Evolutionary conservation across 306 rosid genomes (phyloP).

Genomic region (Trifolium fragiferum): DNA sequence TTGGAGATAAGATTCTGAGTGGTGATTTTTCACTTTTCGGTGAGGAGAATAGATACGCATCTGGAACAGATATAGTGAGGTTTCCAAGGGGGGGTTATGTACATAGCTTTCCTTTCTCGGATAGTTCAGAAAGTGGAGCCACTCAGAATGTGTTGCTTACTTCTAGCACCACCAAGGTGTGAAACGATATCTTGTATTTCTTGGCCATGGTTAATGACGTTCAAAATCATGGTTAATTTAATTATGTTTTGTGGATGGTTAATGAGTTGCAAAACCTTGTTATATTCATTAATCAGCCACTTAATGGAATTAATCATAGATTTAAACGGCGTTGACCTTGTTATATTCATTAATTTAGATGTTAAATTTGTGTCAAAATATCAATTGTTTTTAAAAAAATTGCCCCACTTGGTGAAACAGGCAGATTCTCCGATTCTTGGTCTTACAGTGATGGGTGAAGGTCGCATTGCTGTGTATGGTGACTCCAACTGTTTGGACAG

Average conservation of each 20-base stretch:
- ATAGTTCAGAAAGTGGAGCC: slow-evolving; percentile 98
- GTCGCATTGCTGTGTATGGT: slow-evolving; percentile 89
- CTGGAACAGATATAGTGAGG: slow-evolving; percentile 94
- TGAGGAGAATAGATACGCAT: slow-evolving; percentile 93
- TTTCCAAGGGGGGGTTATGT: slow-evolving; percentile 87
- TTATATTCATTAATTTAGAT: neutral
- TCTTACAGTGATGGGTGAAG: slow-evolving; percentile 61
- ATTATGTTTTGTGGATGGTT: neutral
- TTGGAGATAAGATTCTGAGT: slow-evolving; percentile 89
- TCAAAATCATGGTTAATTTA: neutral
- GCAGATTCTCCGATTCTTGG: slow-evolving; percentile 97
- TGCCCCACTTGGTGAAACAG: slow-evolving; percentile 60
- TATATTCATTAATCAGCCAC: neutral
- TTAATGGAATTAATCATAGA: neutral
- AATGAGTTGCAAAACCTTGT: neutral
- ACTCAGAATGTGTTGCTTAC: slow-evolving; percentile 81
- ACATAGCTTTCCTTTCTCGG: slow-evolving; percentile 86
- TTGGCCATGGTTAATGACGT: neutral
- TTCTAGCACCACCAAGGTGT: slow-evolving; percentile 69
- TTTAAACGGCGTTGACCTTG: neutral
- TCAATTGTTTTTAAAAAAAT: neutral
- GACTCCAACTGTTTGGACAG: slow-evolving; percentile 97
- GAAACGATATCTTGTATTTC: slow-evolving; percentile 24
- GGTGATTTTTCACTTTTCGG: slow-evolving; percentile 93
- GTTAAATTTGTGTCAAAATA: neutral